These are phyloP conservation scores for Olyra latifolia DNA, from an alignment of 176 grass and related monocot species.

Conservation along the genomic window DNA sequence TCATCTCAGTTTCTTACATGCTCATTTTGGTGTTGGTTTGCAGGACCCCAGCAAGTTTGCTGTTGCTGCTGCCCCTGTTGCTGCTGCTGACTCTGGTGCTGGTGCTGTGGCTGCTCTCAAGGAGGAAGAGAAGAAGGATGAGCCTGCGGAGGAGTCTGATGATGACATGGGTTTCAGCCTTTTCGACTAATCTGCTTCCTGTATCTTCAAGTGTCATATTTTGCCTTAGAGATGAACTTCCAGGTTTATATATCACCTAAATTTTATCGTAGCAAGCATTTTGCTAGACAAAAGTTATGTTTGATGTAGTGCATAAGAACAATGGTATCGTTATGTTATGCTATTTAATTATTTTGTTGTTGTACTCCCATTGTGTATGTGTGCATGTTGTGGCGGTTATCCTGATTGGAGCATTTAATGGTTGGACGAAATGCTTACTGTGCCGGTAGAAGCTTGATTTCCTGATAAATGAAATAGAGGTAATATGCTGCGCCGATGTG, in stretches of 20 bases:
- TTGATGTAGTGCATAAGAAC: not conserved
- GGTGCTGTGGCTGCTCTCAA: slow-evolving; percentile 26
- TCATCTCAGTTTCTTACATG: not conserved
- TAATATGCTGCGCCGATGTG: too few relatives aligned
- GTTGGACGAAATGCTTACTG: too few relatives aligned
- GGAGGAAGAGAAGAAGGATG: slow-evolving; percentile 67
- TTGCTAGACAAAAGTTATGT: too few relatives aligned
- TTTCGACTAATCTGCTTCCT: slow-evolving; percentile 46
- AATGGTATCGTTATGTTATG: slow-evolving; percentile 11
- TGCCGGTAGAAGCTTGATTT: too few relatives aligned
- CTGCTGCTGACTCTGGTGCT: slow-evolving; percentile 35
- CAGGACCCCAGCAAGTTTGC: slow-evolving; percentile 84
- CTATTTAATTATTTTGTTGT: not conserved
- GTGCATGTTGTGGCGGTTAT: too few relatives aligned
- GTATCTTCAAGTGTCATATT: slow-evolving; percentile 23
- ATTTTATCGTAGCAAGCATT: not conserved
- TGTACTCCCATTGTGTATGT: too few relatives aligned
- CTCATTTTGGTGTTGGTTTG: not conserved
- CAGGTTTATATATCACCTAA: not conserved
- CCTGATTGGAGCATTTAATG: too few relatives aligned
- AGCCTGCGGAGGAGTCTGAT: slow-evolving; percentile 57
- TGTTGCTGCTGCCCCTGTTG: slow-evolving; percentile 42
- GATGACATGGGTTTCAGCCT: slow-evolving; percentile 75
- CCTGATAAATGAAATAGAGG: too few relatives aligned
- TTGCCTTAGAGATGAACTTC: slow-evolving; percentile 11